Evolutionary conservation across 2,329 filamentous ascomycete species (phyloP).

Genomic region (Cladophialophora immunda): DNA sequence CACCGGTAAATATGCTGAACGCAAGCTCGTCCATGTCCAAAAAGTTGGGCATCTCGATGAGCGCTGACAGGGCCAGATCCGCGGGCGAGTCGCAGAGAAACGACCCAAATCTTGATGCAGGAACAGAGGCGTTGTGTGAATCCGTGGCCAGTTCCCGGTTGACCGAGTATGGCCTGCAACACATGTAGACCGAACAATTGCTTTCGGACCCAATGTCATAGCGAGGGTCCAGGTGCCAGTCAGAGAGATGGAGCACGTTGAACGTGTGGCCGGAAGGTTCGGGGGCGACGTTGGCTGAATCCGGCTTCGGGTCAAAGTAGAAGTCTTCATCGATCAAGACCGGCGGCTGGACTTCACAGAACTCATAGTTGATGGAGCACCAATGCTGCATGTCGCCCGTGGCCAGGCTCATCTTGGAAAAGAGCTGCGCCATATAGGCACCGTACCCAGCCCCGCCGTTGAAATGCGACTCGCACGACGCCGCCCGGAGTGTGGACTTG

Average conservation of each 20-base stretch:
- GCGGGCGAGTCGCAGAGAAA: conserved; percentile 42
- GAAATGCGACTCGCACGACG: conserved; percentile 38
- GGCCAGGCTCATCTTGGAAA: conserved; percentile 39
- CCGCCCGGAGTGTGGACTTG: conserved; percentile 34
- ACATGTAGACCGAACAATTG: conserved; percentile 43
- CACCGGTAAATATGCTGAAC: conserved; percentile 46
- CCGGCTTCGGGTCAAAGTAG: conserved; percentile 40
- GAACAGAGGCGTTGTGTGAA: conserved; percentile 37
- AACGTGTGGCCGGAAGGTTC: conserved; percentile 39
- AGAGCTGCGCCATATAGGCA: conserved; percentile 40
- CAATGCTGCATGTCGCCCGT: conserved; percentile 39
- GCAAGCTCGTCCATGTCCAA: conserved; percentile 39
- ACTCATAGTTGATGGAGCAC: conserved; percentile 32
- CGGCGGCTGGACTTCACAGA: conserved; percentile 34
- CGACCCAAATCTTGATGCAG: conserved; percentile 42
- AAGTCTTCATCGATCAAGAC: conserved; percentile 40
- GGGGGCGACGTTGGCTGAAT: conserved; percentile 36
- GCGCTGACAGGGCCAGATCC: conserved; percentile 41
- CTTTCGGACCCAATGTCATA: conserved; percentile 45
- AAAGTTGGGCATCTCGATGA: conserved; percentile 39
- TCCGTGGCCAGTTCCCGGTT: conserved; percentile 36
- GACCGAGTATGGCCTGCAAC: conserved; percentile 42
- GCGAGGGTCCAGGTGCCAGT: conserved; percentile 45
- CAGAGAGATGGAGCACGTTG: conserved; percentile 45
- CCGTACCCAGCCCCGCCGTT: conserved; percentile 35